A percentile compares a stretch with the other conserved stretches of the same genome.
These are phyloP conservation scores for Corymbia calophylla DNA, from an alignment of 441 rosid species.

Conservation along the genomic window DNA sequence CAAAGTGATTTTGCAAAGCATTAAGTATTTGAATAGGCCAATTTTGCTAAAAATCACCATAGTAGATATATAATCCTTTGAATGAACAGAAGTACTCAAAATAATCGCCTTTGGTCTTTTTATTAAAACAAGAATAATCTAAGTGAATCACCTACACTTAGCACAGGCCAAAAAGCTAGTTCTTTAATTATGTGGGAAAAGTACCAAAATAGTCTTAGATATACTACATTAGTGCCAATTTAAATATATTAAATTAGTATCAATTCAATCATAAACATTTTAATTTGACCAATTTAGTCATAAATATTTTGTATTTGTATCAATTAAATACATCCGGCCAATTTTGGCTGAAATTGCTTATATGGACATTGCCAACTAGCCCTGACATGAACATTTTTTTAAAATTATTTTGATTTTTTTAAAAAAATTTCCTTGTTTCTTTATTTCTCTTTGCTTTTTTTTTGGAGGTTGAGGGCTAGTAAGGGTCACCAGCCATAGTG, in stretches of 20 bases:
- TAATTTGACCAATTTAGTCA: too few species aligned
- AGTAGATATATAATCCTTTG: not conserved
- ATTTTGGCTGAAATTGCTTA: too few species aligned
- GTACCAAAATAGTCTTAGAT: too few species aligned
- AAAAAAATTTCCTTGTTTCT: too few species aligned
- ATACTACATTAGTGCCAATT: too few species aligned
- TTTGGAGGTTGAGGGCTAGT: not conserved
- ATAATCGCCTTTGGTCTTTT: not conserved
- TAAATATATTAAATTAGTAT: too few species aligned
- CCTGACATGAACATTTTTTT: not conserved
- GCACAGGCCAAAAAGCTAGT: not conserved
- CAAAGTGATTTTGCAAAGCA: not conserved
- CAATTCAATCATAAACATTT: too few species aligned
- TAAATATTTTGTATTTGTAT: too few species aligned
- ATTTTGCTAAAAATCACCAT: not conserved
- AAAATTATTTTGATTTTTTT: not conserved
- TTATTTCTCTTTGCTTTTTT: too few species aligned
- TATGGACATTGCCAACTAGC: fast-evolving
- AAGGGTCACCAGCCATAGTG: not conserved
- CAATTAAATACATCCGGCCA: not conserved
- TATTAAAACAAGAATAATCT: not conserved
- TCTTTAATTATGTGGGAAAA: not conserved
- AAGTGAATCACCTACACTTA: not conserved
- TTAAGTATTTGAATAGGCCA: not conserved
- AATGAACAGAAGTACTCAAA: not conserved